phyloP scores from a whole-genome alignment of 805 yeast genomes.

The Kuraishia floccosa region DNA sequence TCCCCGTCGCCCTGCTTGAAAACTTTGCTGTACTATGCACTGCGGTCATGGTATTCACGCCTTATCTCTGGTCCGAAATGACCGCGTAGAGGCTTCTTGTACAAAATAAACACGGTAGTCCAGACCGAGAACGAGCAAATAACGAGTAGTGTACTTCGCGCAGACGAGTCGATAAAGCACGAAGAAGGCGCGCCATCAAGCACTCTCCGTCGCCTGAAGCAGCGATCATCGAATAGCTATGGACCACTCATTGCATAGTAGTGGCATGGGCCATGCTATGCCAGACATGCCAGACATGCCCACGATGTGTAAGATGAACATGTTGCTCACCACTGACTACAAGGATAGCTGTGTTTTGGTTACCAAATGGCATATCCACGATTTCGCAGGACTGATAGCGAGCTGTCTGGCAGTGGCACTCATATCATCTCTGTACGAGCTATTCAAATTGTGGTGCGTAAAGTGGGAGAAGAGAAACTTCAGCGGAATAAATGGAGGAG shows the following conservation, averaged over 20 bases:
- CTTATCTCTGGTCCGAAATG: conserved; percentile 38
- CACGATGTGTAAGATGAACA: conserved; percentile 21
- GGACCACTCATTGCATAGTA: conserved; percentile 3
- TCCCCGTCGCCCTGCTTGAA: conserved; percentile 65
- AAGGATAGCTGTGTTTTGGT: conserved; percentile 29
- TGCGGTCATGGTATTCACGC: conserved; percentile 72
- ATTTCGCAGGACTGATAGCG: conserved; percentile 18
- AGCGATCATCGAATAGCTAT: no score
- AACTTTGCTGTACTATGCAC: conserved; percentile 57
- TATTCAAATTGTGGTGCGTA: conserved; percentile 14
- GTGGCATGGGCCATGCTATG: conserved; percentile 1
- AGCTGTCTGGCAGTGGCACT: conserved; percentile 19
- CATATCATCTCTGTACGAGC: conserved; percentile 24
- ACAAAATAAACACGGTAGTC: no score
- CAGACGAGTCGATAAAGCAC: no score
- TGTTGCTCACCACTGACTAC: conserved; percentile 32
- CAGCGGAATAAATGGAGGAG: neutral
- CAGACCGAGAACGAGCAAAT: no score
- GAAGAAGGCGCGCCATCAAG: no score
- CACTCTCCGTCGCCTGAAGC: no score
- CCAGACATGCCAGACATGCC: conserved; percentile 2
- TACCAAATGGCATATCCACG: conserved; percentile 25
- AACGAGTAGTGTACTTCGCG: no score
- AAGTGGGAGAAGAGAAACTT: conserved; percentile 8
- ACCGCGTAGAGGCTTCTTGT: conserved; percentile 9